Percentiles rank a stretch among this genome's conserved stretches.
Conservation (phyloP, 192 early-diverging fungal species). For the Rhizophagus sp. region DNA sequence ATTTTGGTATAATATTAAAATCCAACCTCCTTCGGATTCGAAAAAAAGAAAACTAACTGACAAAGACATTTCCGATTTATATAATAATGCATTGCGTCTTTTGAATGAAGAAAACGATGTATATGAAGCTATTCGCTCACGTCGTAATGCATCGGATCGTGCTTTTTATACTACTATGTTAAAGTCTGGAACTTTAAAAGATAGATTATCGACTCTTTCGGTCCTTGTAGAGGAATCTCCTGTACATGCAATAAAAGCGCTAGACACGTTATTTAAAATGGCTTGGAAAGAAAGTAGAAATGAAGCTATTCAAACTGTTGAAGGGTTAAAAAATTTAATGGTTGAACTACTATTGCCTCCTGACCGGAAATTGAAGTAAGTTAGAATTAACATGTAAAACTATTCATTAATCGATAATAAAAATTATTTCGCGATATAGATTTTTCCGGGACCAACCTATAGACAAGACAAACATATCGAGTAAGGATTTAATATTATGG, state of each 20-base stretch:
- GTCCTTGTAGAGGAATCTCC: constrained; percentile 92
- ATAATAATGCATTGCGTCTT: constrained; percentile 34
- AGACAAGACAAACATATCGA: constrained; percentile 54
- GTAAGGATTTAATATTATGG: constrained; percentile 85
- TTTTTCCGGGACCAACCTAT: constrained; percentile 94
- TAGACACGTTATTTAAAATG: constrained; percentile 82
- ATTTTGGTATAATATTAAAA: constrained; percentile 8
- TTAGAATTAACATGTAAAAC: not conserved
- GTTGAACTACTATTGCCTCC: constrained; percentile 83
- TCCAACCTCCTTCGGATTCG: not conserved
- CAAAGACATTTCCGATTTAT: not conserved
- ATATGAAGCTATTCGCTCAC: constrained; percentile 53
- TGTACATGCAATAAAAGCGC: constrained; percentile 70
- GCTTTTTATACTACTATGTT: constrained; percentile 88
- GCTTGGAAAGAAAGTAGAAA: constrained; percentile 88
- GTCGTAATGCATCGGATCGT: constrained; percentile 73
- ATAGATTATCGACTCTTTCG: constrained; percentile 92
- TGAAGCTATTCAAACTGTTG: constrained; percentile 82
- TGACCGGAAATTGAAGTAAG: constrained; percentile 76
- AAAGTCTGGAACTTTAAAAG: constrained; percentile 87
- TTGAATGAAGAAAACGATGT: constrained; percentile 65
- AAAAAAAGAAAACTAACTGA: not conserved
- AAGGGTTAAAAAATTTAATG: constrained; percentile 89
- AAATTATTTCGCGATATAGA: constrained; percentile 19
- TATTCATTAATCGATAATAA: not conserved